Conservation (phyloP, 116 monocot genomes). For the Cymodocea nodosa region DNA sequence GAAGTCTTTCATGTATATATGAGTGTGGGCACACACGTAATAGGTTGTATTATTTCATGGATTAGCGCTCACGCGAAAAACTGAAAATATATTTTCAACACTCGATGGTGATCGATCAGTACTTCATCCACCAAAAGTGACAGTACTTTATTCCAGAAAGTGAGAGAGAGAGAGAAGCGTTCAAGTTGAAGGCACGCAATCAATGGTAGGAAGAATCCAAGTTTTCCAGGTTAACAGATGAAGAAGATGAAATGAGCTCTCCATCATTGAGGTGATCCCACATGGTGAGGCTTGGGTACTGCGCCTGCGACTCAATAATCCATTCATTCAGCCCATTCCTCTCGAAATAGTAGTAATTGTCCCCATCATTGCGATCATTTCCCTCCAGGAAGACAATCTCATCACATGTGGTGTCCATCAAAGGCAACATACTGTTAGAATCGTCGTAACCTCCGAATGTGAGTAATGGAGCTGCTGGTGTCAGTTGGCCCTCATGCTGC, state of each 20-base stretch:
- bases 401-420: slow-evolving; percentile 19
- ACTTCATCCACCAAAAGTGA: no score
- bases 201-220: no score
- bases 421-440: slow-evolving; percentile 19
- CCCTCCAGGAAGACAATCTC: background rate
- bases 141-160: no score
- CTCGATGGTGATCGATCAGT: no score
- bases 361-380: background rate
- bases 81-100: no score
- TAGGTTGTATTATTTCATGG: no score
- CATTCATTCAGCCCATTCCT: slow-evolving; percentile 28
- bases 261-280: slow-evolving; percentile 28
- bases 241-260: slow-evolving; percentile 5
- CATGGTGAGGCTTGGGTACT: slow-evolving; percentile 9
- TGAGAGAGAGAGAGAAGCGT: no score
- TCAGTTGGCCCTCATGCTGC: background rate
- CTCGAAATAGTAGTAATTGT: slow-evolving; percentile 13
- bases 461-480: background rate
- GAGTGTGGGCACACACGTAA: no score
- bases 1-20: no score
- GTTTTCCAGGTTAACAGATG: background rate
- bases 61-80: no score
- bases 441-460: background rate
- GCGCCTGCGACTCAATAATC: slow-evolving; percentile 22
- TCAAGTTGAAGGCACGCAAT: no score